These are phyloP conservation scores for Penicillium brevicompactum DNA, from an alignment of 2,329 filamentous ascomycete genomes.

Conservation along the genomic window DNA sequence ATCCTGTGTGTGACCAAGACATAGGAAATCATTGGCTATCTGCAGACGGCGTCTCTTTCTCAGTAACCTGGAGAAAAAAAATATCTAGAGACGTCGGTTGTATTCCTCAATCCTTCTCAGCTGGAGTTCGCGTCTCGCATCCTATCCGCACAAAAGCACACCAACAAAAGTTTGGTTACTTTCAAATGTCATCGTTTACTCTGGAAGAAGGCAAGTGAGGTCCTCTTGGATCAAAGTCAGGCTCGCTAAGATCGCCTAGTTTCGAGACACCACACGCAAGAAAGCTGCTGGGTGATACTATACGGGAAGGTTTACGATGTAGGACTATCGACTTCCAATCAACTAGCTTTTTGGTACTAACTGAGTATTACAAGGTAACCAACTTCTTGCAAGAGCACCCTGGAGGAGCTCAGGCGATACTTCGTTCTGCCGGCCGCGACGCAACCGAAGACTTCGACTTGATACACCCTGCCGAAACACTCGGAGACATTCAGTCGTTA, in stretches of 20 bases:
- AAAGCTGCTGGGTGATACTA: conserved; percentile 12
- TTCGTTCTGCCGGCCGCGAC: conserved; percentile 84
- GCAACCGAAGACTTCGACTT: conserved; percentile 97
- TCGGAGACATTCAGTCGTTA: conserved; percentile 78
- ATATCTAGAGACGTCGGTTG: too few species aligned
- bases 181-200: background rate
- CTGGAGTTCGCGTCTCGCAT: background rate
- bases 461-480: conserved; percentile 83
- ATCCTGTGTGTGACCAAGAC: too few species aligned
- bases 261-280: conserved; percentile 1
- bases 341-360: background rate
- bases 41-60: too few species aligned
- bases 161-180: too few species aligned
- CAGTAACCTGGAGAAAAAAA: too few species aligned
- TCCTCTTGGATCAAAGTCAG: background rate
- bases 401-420: conserved; percentile 82
- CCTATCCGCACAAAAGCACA: too few species aligned
- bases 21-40: too few species aligned
- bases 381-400: conserved; percentile 82
- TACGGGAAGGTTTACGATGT: conserved; percentile 11
- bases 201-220: background rate
- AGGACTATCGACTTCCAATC: background rate
- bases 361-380: conserved; percentile 53
- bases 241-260: background rate
- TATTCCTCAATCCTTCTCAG: too few species aligned